Percentiles rank a stretch among this genome's conserved stretches.
Evolutionary conservation across 441 rosid genomes (phyloP).

Genomic region (Brassica balearica): DNA sequence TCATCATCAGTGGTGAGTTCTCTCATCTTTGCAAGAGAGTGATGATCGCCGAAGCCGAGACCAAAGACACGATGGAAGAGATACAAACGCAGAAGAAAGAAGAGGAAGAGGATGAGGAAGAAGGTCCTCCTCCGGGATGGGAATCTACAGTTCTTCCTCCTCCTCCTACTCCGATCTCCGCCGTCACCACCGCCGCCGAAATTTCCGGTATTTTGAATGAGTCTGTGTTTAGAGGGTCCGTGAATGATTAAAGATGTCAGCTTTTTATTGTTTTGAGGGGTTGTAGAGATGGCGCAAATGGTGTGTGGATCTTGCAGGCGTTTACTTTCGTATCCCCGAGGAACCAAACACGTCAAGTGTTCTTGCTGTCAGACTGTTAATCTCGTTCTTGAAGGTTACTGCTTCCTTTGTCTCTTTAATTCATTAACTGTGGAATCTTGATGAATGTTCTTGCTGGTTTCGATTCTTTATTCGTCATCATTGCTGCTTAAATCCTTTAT

Average conservation of each 20-base stretch:
- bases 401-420: constrained; percentile 12
- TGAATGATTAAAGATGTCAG: background rate
- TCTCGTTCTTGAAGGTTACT: constrained; percentile 82
- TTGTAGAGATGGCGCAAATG: constrained; percentile 64
- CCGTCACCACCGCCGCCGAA: constrained; percentile 38
- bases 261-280: background rate
- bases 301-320: constrained; percentile 90
- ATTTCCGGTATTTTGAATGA: constrained; percentile 24
- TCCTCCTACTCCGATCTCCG: constrained; percentile 28
- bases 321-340: constrained; percentile 76
- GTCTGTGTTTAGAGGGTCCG: background rate
- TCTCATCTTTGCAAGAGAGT: background rate
- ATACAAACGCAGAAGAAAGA: background rate
- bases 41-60: constrained; percentile 26
- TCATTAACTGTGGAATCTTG: background rate
- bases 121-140: constrained; percentile 78
- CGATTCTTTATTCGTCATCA: background rate
- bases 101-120: constrained; percentile 41
- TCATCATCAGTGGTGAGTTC: background rate
- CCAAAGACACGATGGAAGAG: constrained; percentile 27
- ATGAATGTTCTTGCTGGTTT: no score
- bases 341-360: constrained; percentile 70
- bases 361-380: constrained; percentile 71
- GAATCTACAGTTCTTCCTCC: constrained; percentile 47
- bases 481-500: background rate